Evolutionary conservation across 2,329 filamentous ascomycete species (phyloP).

Genomic region (Cryphonectria nitschkei): DNA sequence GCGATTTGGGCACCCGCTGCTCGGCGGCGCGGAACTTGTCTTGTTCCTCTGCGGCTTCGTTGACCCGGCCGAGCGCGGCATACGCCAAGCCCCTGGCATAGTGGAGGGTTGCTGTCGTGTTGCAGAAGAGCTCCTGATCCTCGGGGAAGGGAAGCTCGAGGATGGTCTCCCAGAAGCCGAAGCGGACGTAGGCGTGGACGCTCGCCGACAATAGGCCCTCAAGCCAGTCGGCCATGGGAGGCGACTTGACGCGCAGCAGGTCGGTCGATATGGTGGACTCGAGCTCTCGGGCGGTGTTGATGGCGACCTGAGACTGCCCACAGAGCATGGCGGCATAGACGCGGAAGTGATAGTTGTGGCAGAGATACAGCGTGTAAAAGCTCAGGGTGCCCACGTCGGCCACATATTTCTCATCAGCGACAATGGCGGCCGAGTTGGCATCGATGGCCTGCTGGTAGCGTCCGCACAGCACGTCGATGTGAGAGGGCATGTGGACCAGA

Average conservation of each 20-base stretch:
- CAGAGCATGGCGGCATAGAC: conserved; percentile 81
- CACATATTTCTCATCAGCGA: conserved; percentile 70
- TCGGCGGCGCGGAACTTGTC: conserved; percentile 55
- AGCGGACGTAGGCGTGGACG: conserved; percentile 72
- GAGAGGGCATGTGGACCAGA: conserved; percentile 68
- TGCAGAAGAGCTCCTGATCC: conserved; percentile 66
- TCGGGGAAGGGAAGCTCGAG: conserved; percentile 57
- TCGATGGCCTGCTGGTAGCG: conserved; percentile 69
- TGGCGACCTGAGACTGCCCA: conserved; percentile 63
- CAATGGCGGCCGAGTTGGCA: conserved; percentile 68
- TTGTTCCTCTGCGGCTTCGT: conserved; percentile 57
- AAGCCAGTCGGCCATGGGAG: conserved; percentile 79
- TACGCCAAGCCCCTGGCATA: conserved; percentile 72
- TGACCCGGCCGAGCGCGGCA: conserved; percentile 59
- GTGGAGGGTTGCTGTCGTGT: conserved; percentile 68
- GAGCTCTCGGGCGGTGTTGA: conserved; percentile 62
- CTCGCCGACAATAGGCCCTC: conserved; percentile 72
- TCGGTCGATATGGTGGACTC: conserved; percentile 66
- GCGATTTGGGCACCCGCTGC: conserved; percentile 56
- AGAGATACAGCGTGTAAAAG: conserved; percentile 78
- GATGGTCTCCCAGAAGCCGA: conserved; percentile 73
- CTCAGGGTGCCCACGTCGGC: conserved; percentile 61
- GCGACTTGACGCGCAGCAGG: conserved; percentile 65
- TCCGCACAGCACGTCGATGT: conserved; percentile 74
- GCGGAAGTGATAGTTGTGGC: conserved; percentile 75